Evolutionary conservation across 2,329 filamentous ascomycete genomes (phyloP).

Genomic region (Cordyceps cicadae): DNA sequence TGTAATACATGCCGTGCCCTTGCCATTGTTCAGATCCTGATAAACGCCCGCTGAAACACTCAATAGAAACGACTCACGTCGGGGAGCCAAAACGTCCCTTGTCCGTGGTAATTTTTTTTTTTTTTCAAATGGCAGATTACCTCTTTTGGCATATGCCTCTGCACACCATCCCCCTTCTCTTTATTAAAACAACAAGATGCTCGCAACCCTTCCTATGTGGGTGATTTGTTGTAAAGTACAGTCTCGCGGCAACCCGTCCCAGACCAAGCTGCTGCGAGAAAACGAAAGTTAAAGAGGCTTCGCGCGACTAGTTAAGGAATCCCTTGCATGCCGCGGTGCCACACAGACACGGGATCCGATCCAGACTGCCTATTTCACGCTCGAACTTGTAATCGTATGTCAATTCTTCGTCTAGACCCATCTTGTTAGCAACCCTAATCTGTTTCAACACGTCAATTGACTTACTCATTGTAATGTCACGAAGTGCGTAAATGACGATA

Average conservation of each 20-base stretch:
- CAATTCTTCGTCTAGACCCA: constrained; percentile 77
- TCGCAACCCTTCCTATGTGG: neutral
- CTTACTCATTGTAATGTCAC: constrained; percentile 92
- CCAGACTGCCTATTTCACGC: constrained; percentile 86
- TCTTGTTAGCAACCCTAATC: constrained; percentile 17
- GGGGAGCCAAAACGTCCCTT: neutral
- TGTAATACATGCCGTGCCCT: neutral
- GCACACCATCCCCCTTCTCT: neutral
- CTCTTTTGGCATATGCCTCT: no score
- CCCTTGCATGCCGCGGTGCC: constrained; percentile 95
- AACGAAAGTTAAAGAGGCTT: neutral
- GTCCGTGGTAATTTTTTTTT: neutral
- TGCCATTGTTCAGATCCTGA: neutral
- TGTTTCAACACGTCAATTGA: constrained; percentile 17
- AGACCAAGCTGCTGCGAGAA: neutral
- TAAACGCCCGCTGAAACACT: neutral
- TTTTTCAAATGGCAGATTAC: neutral
- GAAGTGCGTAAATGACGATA: constrained; percentile 96
- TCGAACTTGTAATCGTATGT: constrained; percentile 99
- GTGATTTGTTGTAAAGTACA: neutral
- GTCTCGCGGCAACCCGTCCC: neutral
- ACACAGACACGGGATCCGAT: constrained; percentile 95
- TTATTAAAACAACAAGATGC: neutral
- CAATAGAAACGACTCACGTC: neutral
- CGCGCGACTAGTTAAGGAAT: constrained; percentile 75